Conservation (phyloP, 495 filamentous ascomycete species). For the Xylaria sp. region DNA sequence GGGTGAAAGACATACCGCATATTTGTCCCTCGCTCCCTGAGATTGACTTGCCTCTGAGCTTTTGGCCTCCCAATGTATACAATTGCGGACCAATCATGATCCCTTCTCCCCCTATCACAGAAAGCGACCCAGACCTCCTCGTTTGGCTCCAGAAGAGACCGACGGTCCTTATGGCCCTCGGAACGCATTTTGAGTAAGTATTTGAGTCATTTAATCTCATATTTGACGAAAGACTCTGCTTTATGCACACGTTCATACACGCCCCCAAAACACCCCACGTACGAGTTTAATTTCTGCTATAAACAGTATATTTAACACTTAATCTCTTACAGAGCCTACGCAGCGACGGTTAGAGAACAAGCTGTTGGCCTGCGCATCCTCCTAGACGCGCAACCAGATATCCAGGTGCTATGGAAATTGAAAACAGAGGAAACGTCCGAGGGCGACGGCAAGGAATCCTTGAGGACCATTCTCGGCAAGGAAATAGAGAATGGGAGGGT, state of each 20-base stretch:
- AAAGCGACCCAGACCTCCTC: constrained; percentile 42
- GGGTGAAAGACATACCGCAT: constrained; percentile 6
- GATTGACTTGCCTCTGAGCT: constrained; percentile 41
- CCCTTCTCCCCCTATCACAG: constrained; percentile 39
- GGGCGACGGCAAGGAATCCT: constrained; percentile 22
- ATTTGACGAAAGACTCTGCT: too few relatives aligned
- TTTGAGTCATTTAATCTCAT: not conserved
- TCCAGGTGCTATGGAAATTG: constrained; percentile 57
- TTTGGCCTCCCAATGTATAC: constrained; percentile 54
- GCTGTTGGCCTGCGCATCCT: constrained; percentile 45
- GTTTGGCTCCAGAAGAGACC: constrained; percentile 43
- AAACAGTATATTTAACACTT: not conserved
- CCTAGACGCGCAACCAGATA: constrained; percentile 34
- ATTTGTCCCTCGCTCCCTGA: constrained; percentile 23
- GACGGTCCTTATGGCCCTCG: constrained; percentile 52
- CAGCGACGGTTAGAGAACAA: constrained; percentile 38
- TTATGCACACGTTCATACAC: too few relatives aligned
- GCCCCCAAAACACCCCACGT: too few relatives aligned
- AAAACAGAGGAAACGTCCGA: constrained; percentile 28
- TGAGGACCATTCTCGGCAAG: constrained; percentile 25
- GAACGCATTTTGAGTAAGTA: constrained; percentile 37
- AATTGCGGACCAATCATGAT: constrained; percentile 61
- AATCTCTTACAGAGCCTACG: constrained; percentile 12
- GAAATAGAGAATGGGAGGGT: constrained; percentile 36
- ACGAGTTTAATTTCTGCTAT: not conserved